Evolutionary conservation across 192 early-diverging fungal species (phyloP), one percentile per base, ranked within the genome.

Genomic region (Rhizophagus clarus): DNA sequence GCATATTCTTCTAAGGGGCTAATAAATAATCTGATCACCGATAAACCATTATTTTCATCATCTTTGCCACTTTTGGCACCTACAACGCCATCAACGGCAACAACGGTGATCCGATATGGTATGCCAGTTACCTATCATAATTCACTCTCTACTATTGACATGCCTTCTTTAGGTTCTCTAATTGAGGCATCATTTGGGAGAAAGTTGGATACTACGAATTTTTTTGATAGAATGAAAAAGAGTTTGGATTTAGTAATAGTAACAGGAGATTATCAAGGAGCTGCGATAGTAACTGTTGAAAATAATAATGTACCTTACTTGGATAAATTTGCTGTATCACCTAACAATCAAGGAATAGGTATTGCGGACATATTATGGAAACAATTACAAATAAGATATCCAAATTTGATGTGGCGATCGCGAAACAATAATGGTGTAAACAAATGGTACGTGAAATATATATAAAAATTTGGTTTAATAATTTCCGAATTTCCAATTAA

Each of bases 341-440:
- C 96, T 1, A 88, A 87, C 26, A 90, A 87, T 69, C 97, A 98
- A 85, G 97, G 97, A 12, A 95, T 94, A 28, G 97, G 97, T 0
- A 90, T 96, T 63, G 96, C 96, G 0, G 97, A 98, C 82, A 96
- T 97, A n/a, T 81, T 98, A 64, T 98, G 97, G 97, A 90, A 92
- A 60, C 88, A 90, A 78, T 82, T 97, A 75, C 84, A 87, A 34
- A 87, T 88, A 51, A 86, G 84, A 32, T 97, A 93, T 83, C 89
- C 91, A 1, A 89, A 93, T 71, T 69, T 94, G 45, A 87, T 92
- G 56, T 98, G 97, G 97, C 84, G 96, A 77, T 93, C 92, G 79
- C 89, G 96, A 56, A 87, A 86, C 9, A 89, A 92, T 60, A 98
- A 98, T 77, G 93, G 91, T 0, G 96, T 98, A 7, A 98, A 98